Evolutionary conservation across 2,329 filamentous ascomycete species (phyloP).

Genomic region (Trichoderma hamatum): DNA sequence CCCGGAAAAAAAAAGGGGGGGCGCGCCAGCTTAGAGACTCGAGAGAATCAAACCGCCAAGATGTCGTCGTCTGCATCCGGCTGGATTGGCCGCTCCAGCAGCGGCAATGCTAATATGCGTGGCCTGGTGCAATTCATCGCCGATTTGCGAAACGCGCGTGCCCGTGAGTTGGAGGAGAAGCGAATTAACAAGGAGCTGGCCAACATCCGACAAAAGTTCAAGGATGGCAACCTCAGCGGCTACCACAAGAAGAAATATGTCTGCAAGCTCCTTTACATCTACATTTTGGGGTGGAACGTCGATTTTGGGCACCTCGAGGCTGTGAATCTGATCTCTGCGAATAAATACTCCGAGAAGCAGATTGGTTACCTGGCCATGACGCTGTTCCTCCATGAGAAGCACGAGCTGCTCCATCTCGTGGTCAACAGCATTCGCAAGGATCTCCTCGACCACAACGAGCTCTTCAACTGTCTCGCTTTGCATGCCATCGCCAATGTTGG

Average conservation of each 20-base stretch:
- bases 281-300: conserved; percentile 98
- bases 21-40: conserved; percentile 3
- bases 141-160: conserved; percentile 90
- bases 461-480: conserved; percentile 94
- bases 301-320: conserved; percentile 98
- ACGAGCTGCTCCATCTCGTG: conserved; percentile 92
- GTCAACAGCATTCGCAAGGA: conserved; percentile 99
- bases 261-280: conserved; percentile 99
- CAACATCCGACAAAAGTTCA: conserved; percentile 98
- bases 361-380: conserved; percentile 98
- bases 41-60: conserved; percentile 30
- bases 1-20: conserved; percentile 1
- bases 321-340: conserved; percentile 94
- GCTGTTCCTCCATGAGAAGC: conserved; percentile 93
- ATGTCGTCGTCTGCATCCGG: conserved; percentile 62
- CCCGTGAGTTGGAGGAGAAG: conserved; percentile 96
- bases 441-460: conserved; percentile 88
- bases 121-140: conserved; percentile 98
- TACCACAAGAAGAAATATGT: conserved; percentile 99
- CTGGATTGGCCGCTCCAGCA: conserved; percentile 68
- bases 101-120: conserved; percentile 69
- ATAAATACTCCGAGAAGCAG: conserved; percentile 98
- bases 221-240: conserved; percentile 88
- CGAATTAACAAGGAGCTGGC: conserved; percentile 99
- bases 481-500: conserved; percentile 99